Base-by-base conservation (phyloP, 441 rosid genomes). In the Adansonia rubrostipa region DNA sequence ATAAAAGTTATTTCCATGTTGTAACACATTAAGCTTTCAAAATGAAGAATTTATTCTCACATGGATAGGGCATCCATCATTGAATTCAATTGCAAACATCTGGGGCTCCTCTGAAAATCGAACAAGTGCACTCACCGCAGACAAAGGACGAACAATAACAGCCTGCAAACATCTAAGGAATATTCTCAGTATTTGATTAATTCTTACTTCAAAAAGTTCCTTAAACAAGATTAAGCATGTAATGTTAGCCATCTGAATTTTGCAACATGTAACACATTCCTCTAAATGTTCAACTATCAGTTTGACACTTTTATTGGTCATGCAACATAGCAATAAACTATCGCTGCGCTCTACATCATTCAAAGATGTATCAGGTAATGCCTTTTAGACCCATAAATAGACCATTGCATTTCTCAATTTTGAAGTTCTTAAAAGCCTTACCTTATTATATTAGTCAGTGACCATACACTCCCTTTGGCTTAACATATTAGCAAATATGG, bases 61-160 rank as follows among this genome's bases (percentile, higher is more conserved):
- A 86, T 92, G 97, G 80, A 92, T 90, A 77, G 98, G 97, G 83
- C 99, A 95, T 40, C 99, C 99, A 87, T 97, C 98, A 83, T 84
- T 89, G 89, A 92, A 97, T 81, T 95, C 99, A 69, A 97, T 87
- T 36, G 98, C 99, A 91, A 97, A 97, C 94, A 97, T 93, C 87
- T 97, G 99, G 82, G 99, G 99, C 91, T 97, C 99, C 90, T 97
- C 99, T 9, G 99, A 92, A 61, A 95, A 95, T 86, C 99, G 95
- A 77, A 97, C 95, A 81, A 97, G 98, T 14, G 97, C 86, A 71
- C 95, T 87, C 66, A 95, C 98, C 66, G 97, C 87, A 82, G 98
- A 87, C 80, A 95, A 89, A 83, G 98, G 97, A 83, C 97, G 98
- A 83, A 92, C 93, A 77, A 88, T 92, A 90, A 97, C 93, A 88